These are phyloP conservation scores for Saccharum hybrid DNA, from an alignment of 202 grass and related monocot genomes.

Conservation along the genomic window DNA sequence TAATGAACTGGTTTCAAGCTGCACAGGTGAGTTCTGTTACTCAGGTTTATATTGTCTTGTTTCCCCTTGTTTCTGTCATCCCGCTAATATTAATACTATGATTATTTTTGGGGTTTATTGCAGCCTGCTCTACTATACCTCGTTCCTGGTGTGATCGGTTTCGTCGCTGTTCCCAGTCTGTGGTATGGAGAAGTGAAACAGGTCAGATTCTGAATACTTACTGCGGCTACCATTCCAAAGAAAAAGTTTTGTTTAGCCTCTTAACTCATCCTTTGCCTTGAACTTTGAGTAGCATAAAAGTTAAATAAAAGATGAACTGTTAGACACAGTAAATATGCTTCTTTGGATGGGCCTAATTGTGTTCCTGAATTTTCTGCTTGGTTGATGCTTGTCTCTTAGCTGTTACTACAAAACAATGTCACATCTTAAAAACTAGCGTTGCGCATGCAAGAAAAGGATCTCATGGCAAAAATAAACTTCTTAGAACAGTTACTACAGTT, in stretches of 20 bases:
- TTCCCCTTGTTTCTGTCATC: background rate
- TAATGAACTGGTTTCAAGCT: conserved; percentile 98
- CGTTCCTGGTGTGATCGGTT: conserved; percentile 88
- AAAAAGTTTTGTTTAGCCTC: background rate
- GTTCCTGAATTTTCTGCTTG: background rate
- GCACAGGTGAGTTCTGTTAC: conserved; percentile 58
- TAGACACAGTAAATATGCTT: background rate
- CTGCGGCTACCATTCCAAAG: background rate
- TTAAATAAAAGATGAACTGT: background rate
- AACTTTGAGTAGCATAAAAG: conserved; percentile 3
- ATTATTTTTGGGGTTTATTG: background rate
- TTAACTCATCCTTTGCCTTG: conserved; percentile 16
- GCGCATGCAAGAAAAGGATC: background rate
- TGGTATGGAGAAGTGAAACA: conserved; percentile 79
- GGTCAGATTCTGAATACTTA: conserved; percentile 39
- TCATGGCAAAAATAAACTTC: background rate
- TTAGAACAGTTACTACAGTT: background rate
- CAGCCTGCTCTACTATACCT: conserved; percentile 92
- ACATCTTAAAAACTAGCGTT: background rate
- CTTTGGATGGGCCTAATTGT: background rate
- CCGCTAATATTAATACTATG: conserved; percentile 22
- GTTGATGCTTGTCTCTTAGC: conserved; percentile 1
- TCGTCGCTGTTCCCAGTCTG: conserved; percentile 67
- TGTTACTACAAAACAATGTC: background rate
- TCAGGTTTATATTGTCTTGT: background rate